Conservation (phyloP, 78 protist species). For the Protostelium mycophagum region DNA sequence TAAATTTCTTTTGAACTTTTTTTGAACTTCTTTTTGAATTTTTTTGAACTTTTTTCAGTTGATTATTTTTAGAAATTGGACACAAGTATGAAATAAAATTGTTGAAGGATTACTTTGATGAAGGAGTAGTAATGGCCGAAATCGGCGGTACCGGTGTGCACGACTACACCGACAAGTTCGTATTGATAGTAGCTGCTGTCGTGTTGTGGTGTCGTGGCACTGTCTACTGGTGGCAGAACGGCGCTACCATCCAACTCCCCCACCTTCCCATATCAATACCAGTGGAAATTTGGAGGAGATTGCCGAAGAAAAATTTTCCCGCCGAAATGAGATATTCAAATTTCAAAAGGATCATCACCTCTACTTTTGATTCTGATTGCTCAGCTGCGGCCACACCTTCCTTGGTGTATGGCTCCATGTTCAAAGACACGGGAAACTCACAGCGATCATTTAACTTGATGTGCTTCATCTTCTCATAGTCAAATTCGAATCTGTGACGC, state of each 20-base stretch:
- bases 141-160: slow-evolving; percentile 89
- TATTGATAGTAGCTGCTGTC: slow-evolving; percentile 31
- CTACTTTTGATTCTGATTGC: slow-evolving; percentile 6
- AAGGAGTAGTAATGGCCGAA: slow-evolving; percentile 87
- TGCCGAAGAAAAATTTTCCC: too few relatives aligned
- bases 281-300: background rate
- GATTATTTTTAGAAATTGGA: too few relatives aligned
- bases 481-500: background rate
- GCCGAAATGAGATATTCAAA: background rate
- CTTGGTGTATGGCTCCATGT: slow-evolving; percentile 72
- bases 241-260: background rate
- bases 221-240: background rate
- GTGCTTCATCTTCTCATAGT: slow-evolving; percentile 51
- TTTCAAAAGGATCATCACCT: background rate
- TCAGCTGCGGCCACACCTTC: slow-evolving; percentile 26
- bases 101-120: slow-evolving; percentile 21
- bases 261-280: background rate
- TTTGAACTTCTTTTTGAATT: too few relatives aligned
- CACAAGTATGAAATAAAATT: too few relatives aligned
- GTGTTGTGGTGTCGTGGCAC: background rate
- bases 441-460: slow-evolving; percentile 61
- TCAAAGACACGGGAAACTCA: slow-evolving; percentile 69
- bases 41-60: too few relatives aligned
- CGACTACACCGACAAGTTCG: slow-evolving; percentile 78
- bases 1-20: too few relatives aligned